Evolutionary conservation across 148 eudicot genomes (phyloP), one percentile per base, ranked within the genome.

Genomic region (Arctostaphylos glauca): DNA sequence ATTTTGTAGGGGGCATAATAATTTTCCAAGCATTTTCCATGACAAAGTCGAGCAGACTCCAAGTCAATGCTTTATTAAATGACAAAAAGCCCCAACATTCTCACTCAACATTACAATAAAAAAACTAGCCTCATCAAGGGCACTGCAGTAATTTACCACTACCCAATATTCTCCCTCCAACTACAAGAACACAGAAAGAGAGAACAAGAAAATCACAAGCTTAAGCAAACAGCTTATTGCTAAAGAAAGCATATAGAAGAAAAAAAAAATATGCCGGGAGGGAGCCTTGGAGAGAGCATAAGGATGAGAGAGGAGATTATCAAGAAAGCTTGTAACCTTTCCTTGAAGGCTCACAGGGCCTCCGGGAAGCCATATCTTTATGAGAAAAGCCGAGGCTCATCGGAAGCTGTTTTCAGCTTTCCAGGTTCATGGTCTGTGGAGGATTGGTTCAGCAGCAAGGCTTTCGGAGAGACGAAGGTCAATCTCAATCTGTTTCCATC

Each of bases 371-470:
- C 80, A 0, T 95, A 86, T 80, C 44, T 88, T 38, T 68, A 73
- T 23, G 86, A 89, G 21, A 91, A 78, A 68, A 78, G 59, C 52
- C 47, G 84, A 46, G 43, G 90, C 48, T 73, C 81, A 8, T 58
- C 86, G 0, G 92, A 87, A 50, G 89, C 72, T 43, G 25, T 92
- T 67, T 89, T 94, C 46, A 88, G 87, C 68, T 94, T 95, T 67
- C 58, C 96, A 3, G 96, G 98, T n/a, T 83, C 94, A 46, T 92
- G 94, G 96, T 85, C 84, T 58, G 80, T 84, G 18, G 85, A 85
- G 52, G 91, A 92, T 55, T 94, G 92, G 92, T 92, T 84, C 67
- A 73, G 82, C 10, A 71, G 83, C 74, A 82, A 78, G 50, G 82
- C 94, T 31, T 95, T 94, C 31, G 96, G 98, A 53, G 90, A 86